Percentiles rank a stretch among this genome's conserved stretches.
These are phyloP conservation scores for Ophiostoma sp. DNA, from an alignment of 2,329 filamentous ascomycete genomes.

Conservation along the genomic window DNA sequence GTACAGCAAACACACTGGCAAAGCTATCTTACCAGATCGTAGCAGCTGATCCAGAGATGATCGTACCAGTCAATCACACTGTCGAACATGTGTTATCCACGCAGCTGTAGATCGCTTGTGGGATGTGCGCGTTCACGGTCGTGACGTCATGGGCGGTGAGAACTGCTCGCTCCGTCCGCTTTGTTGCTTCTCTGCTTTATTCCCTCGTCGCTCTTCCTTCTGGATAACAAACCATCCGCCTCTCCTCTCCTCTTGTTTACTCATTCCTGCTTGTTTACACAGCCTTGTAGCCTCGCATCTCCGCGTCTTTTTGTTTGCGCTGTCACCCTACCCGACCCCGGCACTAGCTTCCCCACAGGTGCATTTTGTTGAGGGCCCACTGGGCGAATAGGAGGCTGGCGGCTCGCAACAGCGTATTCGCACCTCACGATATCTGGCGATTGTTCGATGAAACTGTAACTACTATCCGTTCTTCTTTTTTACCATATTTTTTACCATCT, in stretches of 20 bases:
- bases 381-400: neutral
- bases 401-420: neutral
- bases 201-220: neutral
- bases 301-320: neutral
- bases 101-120: no score
- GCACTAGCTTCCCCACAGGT: slow-evolving; percentile 7
- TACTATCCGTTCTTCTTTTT: no score
- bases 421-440: no score
- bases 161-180: neutral
- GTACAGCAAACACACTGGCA: no score
- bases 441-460: no score
- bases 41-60: no score
- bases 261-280: neutral
- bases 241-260: neutral
- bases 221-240: neutral
- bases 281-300: no score
- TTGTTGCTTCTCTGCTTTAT: neutral
- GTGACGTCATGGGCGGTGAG: neutral
- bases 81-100: no score
- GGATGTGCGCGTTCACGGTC: neutral
- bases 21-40: no score
- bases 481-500: no score
- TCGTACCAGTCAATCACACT: no score
- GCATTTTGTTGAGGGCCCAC: slow-evolving; percentile 12
- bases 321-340: neutral